Evolutionary conservation across 148 eudicot species (phyloP).

Genomic region (Camellia granthamiana): DNA sequence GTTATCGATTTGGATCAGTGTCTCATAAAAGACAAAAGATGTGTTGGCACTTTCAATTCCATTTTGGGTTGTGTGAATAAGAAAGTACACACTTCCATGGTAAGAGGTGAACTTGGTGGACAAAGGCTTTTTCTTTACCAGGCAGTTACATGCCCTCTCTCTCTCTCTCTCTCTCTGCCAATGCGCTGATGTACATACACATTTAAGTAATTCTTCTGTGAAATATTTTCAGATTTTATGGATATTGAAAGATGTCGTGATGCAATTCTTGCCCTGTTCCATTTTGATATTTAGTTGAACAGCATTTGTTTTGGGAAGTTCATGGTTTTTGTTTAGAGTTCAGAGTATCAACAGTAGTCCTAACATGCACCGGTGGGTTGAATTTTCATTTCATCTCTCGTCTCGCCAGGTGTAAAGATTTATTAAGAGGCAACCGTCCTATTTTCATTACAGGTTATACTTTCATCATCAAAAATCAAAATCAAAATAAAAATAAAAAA

Average conservation of each 20-base stretch:
- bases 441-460: no score
- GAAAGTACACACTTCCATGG: conserved; percentile 10
- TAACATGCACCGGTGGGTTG: neutral
- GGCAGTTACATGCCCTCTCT: neutral
- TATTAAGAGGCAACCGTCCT: no score
- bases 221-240: conserved; percentile 20
- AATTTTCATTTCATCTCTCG: neutral
- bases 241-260: neutral
- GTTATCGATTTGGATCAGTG: conserved; percentile 25
- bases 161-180: neutral
- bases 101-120: conserved; percentile 30
- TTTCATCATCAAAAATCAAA: no score
- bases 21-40: conserved; percentile 26
- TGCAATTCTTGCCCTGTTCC: neutral
- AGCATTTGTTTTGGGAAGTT: neutral
- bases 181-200: conserved; percentile 40
- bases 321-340: neutral
- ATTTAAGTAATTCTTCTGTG: conserved; percentile 26
- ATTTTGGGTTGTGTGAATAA: conserved; percentile 41
- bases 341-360: neutral
- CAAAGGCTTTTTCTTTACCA: conserved; percentile 16
- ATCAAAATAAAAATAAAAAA: no score
- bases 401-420: neutral
- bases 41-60: conserved; percentile 25
- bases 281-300: neutral